phyloP scores from a whole-genome alignment of 371 early-diverging fungal genomes.

The Haplosporangium sp. region DNA sequence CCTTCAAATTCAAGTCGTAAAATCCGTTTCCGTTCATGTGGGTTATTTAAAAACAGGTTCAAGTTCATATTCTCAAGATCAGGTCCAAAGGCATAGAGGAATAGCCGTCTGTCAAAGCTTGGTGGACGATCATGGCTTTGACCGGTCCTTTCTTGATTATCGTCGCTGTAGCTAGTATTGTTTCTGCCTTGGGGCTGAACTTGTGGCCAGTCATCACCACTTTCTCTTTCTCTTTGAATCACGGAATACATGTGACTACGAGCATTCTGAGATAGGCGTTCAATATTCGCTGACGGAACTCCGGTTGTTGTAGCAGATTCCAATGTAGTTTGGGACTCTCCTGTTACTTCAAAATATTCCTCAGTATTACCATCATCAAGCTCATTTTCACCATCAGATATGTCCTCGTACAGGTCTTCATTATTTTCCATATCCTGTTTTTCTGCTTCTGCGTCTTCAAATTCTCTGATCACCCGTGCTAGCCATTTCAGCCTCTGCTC shows the following conservation, averaged over 20 bases:
- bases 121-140: neutral
- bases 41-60: slow-evolving; percentile 18
- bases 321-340: neutral
- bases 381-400: neutral
- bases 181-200: neutral
- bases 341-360: neutral
- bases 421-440: neutral
- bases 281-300: neutral
- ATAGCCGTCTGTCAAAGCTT: neutral
- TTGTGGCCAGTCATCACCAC: neutral
- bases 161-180: neutral
- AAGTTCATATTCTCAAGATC: slow-evolving; percentile 27
- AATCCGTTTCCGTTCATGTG: slow-evolving; percentile 21
- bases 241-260: slow-evolving; percentile 10
- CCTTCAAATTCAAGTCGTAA: slow-evolving; percentile 27
- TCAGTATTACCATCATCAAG: neutral
- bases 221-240: neutral
- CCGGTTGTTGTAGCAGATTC: neutral
- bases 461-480: slow-evolving; percentile 9
- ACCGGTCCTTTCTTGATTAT: neutral
- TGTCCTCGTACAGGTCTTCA: slow-evolving; percentile 2
- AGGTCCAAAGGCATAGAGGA: slow-evolving; percentile 16
- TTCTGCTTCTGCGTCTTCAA: slow-evolving; percentile 7
- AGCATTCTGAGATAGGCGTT: slow-evolving; percentile 3
- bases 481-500: slow-evolving; percentile 37